Percentiles rank a stretch among this genome's conserved stretches.
phyloP scores from a whole-genome alignment of 768 basidiomycete species.

The Tylopilus cervinicoccineus region DNA sequence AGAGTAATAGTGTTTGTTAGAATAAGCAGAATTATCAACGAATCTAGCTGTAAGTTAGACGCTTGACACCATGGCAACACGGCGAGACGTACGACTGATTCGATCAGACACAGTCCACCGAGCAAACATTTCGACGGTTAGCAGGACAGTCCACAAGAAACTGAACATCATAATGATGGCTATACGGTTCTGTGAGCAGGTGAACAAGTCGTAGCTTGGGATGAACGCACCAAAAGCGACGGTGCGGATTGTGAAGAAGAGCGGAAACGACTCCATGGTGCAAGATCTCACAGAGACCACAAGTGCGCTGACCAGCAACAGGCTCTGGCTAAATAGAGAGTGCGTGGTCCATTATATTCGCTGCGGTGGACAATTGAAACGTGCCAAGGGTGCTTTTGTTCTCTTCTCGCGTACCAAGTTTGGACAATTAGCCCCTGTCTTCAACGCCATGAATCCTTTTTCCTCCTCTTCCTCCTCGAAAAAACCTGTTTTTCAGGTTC shows the following conservation, averaged over 20 bases:
- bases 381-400: conserved; percentile 21
- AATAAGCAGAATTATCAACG: conserved; percentile 45
- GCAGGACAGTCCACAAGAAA: conserved; percentile 46
- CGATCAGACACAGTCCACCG: conserved; percentile 44
- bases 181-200: conserved; percentile 17
- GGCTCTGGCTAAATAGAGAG: conserved; percentile 7
- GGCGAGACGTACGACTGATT: conserved; percentile 40
- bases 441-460: not conserved
- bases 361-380: conserved; percentile 15
- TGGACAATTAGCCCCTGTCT: conserved; percentile 20
- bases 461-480: not conserved
- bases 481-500: no score
- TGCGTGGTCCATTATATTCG: conserved; percentile 7
- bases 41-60: conserved; percentile 12
- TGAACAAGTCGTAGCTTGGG: not conserved
- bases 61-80: not conserved
- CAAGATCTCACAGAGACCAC: conserved; percentile 22
- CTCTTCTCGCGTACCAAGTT: not conserved
- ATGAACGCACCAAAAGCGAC: conserved; percentile 27
- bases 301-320: conserved; percentile 16
- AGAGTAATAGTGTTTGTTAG: conserved; percentile 37
- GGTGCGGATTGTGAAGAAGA: conserved; percentile 30
- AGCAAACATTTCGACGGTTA: conserved; percentile 43
- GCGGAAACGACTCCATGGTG: conserved; percentile 29
- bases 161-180: conserved; percentile 41